Evolutionary conservation across 1,284 basidiomycete genomes (phyloP), one percentile per base, ranked within the genome.

Genomic region (Ceratobasidium sp.): DNA sequence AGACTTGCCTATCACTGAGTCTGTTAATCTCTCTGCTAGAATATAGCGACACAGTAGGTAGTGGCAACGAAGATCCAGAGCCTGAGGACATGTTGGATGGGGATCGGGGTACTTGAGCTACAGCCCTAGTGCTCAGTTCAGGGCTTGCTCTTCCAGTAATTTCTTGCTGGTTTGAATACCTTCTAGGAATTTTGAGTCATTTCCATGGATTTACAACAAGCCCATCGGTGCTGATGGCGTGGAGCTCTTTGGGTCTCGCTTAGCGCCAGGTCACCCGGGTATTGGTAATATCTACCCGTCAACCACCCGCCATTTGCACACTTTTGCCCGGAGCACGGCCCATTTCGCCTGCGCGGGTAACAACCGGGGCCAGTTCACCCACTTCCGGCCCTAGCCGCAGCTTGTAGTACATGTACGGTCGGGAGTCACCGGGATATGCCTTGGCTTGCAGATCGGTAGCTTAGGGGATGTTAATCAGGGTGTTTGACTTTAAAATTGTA

Each of bases 181-280:
- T n/a, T n/a, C n/a, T n/a, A n/a, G n/a, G n/a, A n/a, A n/a, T n/a
- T n/a, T n/a, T n/a, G n/a, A 63, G 19, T 37, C 22, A 14, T 46
- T 63, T 31, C 41, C 1, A 48, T 8, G 13, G 13, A 43, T 29
- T 63, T 24, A 27, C 61, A 48, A n/a, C 8, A 13, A 22, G 19
- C 39, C 13, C 27, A 1, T n/a, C 8, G 14, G 19, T 11, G 24
- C 16, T 6, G 41, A 13, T 39, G 27, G 61, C 61, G 61, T n/a
- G 61, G 61, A 16, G 29, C 22, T 24, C 41, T 63, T 63, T 63
- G 61, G 61, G 11, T 39, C 14, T 27, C 24, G 27, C 22, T 46
- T 29, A 63, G 61, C 61, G 61, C 61, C 61, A 39, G 61, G 41
- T n/a, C 31, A 41, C 34, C n/a, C n/a, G n/a, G n/a, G n/a, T n/a